These are phyloP conservation scores for Colletotrichum endophyticum DNA, from an alignment of 2,329 filamentous ascomycete species.

Conservation along the genomic window DNA sequence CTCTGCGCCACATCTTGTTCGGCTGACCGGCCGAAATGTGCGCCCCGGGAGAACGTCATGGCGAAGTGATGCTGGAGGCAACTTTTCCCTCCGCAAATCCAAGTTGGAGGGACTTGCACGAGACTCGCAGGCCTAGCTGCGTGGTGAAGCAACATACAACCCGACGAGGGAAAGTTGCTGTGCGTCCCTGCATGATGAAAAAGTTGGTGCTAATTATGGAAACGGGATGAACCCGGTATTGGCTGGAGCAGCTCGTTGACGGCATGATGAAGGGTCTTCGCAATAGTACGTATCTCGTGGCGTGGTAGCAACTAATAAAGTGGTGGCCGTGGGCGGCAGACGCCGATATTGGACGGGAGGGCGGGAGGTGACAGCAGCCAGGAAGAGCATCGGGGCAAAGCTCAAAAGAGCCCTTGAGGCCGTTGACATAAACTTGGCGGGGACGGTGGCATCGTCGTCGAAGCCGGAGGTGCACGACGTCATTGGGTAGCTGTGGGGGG, in stretches of 20 bases:
- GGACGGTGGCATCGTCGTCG: conserved; percentile 10
- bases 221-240: conserved; percentile 17
- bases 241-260: conserved; percentile 5
- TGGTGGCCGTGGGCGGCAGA: neutral
- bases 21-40: neutral
- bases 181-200: conserved; percentile 16
- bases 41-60: neutral
- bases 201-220: conserved; percentile 20
- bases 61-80: neutral
- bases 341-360: neutral
- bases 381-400: conserved; percentile 5
- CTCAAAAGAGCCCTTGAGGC: neutral
- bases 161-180: neutral
- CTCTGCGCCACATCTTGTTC: neutral
- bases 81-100: neutral
- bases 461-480: conserved; percentile 15
- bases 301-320: neutral
- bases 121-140: neutral
- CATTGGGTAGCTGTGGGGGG: conserved; percentile 19
- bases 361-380: conserved; percentile 9
- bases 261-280: conserved; percentile 8
- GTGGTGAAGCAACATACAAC: conserved; percentile 9
- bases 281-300: conserved; percentile 3
- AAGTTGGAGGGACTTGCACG: neutral
- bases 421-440: conserved; percentile 19